Evolutionary conservation across 139 green algal species (phyloP).

Genomic region (Volvox reticuliferus): DNA sequence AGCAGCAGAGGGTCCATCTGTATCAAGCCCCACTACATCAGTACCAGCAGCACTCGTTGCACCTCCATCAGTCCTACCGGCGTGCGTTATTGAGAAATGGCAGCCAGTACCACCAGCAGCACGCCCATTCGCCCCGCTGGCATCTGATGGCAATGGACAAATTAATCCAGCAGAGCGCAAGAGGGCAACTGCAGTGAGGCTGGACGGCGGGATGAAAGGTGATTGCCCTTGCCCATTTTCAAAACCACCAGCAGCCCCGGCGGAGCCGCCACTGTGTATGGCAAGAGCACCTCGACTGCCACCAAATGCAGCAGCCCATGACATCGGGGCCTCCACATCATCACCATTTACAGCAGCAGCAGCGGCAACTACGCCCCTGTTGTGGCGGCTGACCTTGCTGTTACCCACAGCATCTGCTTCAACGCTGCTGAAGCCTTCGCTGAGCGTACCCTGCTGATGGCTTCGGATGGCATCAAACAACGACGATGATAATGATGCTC

Average conservation of each 20-base stretch:
- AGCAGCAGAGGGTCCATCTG: neutral
- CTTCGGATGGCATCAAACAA: neutral
- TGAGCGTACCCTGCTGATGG: neutral
- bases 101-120: neutral
- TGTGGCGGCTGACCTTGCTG: too few relatives aligned
- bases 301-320: too few relatives aligned
- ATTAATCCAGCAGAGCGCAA: neutral
- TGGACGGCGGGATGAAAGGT: neutral
- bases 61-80: neutral
- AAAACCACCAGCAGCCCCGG: neutral
- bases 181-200: constrained; percentile 11
- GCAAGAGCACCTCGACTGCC: neutral
- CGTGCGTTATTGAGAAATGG: neutral
- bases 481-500: too few relatives aligned
- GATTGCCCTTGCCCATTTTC: neutral
- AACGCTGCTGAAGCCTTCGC: too few relatives aligned
- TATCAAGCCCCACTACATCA: neutral
- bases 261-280: neutral
- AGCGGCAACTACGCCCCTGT: too few relatives aligned
- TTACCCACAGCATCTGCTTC: too few relatives aligned
- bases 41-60: neutral
- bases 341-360: too few relatives aligned
- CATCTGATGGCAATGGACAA: neutral
- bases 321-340: too few relatives aligned
- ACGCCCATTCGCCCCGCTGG: neutral